phyloP scores from a whole-genome alignment of 140 eudicot species.

The Cichorium intybus region DNA sequence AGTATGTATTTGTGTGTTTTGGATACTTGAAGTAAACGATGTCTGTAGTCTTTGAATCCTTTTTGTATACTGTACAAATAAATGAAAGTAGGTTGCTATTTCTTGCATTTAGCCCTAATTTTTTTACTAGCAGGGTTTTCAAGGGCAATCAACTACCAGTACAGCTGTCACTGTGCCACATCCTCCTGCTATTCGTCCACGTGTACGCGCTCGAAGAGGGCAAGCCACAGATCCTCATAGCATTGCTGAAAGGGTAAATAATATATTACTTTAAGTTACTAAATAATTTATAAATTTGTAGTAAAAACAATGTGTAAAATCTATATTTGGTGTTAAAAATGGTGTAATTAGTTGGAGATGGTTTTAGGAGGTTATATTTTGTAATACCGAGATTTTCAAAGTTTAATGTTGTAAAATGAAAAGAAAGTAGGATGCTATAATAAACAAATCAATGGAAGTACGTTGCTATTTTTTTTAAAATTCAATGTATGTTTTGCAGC shows the following conservation, averaged over 20 bases:
- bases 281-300: too few species aligned
- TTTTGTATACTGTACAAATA: too few species aligned
- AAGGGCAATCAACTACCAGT: slow-evolving; percentile 80
- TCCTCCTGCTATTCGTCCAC: slow-evolving; percentile 77
- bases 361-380: too few species aligned
- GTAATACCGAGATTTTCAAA: too few species aligned
- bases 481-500: slow-evolving; percentile 48
- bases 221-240: slow-evolving; percentile 99
- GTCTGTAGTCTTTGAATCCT: background rate
- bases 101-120: background rate
- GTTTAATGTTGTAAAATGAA: too few species aligned
- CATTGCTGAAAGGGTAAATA: slow-evolving; percentile 95
- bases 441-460: too few species aligned
- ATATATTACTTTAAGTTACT: too few species aligned
- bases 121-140: slow-evolving; percentile 53
- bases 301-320: too few species aligned
- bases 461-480: too few species aligned
- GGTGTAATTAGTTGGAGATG: too few species aligned
- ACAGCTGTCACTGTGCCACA: slow-evolving; percentile 75
- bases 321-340: too few species aligned
- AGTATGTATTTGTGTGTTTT: background rate
- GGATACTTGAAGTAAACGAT: background rate
- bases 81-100: background rate
- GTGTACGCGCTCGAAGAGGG: slow-evolving; percentile 92
- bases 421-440: too few species aligned